Conservation (phyloP, 2,329 filamentous ascomycete species). For the Bipolaris oryzae region DNA sequence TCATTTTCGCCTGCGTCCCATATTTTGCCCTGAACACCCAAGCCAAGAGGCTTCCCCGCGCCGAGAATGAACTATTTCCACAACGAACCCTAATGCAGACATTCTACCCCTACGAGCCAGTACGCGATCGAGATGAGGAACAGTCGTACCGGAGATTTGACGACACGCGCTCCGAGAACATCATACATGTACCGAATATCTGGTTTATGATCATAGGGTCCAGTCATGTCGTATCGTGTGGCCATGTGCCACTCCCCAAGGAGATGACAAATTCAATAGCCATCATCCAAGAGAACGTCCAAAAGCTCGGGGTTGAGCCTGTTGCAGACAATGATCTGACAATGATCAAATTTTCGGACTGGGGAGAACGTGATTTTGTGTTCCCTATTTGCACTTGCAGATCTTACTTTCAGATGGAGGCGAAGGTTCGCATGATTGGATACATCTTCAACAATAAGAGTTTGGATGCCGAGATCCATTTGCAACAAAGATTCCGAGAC, state of each 20-base stretch:
- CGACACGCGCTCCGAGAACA: constrained; percentile 16
- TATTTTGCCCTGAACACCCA: constrained; percentile 30
- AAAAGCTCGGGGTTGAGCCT: constrained; percentile 7
- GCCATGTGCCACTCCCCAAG: constrained; percentile 28
- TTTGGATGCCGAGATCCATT: constrained; percentile 4
- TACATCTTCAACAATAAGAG: background rate
- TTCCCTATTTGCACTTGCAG: constrained; percentile 29
- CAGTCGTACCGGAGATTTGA: constrained; percentile 38
- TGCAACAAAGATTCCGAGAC: constrained; percentile 12
- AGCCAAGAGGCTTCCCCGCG: background rate
- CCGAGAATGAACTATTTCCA: constrained; percentile 22
- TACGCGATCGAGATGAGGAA: constrained; percentile 38
- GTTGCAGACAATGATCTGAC: constrained; percentile 10
- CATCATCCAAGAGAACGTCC: constrained; percentile 28
- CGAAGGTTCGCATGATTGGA: constrained; percentile 30
- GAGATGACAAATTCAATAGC: constrained; percentile 37
- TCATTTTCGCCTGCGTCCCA: constrained; percentile 42
- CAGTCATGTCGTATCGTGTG: constrained; percentile 35
- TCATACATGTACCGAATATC: constrained; percentile 39
- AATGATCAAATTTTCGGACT: constrained; percentile 31
- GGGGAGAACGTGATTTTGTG: constrained; percentile 27
- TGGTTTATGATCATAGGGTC: constrained; percentile 42
- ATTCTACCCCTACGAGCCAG: constrained; percentile 41
- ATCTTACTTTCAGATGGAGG: constrained; percentile 42
- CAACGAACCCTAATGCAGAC: constrained; percentile 40